Base-by-base conservation (phyloP, 208 protist genomes). In the Trichomonas tenax region DNA sequence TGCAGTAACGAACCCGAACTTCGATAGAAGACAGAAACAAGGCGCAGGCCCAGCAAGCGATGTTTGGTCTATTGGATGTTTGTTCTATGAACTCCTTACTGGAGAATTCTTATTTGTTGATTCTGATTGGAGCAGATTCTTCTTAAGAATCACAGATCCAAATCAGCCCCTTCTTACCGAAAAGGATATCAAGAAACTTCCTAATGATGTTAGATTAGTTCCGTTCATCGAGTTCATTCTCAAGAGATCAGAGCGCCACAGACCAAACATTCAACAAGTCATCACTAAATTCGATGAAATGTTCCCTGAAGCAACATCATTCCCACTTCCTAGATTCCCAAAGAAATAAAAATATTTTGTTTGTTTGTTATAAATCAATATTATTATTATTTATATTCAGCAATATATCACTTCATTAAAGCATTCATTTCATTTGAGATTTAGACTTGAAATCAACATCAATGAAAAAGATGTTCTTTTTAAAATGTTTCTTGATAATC, bases 31-130 rank as follows among this genome's bases (percentile, higher is more conserved):
- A 15, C 41, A 38, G 44, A 93, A 40, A 93, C 15, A 48, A 23
- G 86, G 86, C 2, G 86, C 44, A 48, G 86, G 86, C 15, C 86
- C 86, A 34, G 86, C 40, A 51, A 38, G 44, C 31, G 96, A 97
- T 49, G 40, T 97, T 58, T 97, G 96, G 96, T 97, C 96, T 8
- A 51, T 97, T 45, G 96, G 96, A 0, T 97, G 96, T 86, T 41
- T 97, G 0, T 96, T 97, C 31, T 96, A 44, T 34, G 96, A 97
- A 36, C 23, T 97, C 1, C 9, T 97, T 4, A 97, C 96, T 14
- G 96, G 96, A 26, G 96, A 97, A 4, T 86, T 97, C 23, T 58
- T 97, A 26, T 97, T 97, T n/a, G 17, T 93, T 14, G 86, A 93
- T 15, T 34, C 40, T 38, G 86, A 93, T 93, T 93, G 86, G 86